Evolutionary conservation across 257 asterid species (phyloP), one percentile per base, ranked within the genome.

Genomic region (Echites panduratus): DNA sequence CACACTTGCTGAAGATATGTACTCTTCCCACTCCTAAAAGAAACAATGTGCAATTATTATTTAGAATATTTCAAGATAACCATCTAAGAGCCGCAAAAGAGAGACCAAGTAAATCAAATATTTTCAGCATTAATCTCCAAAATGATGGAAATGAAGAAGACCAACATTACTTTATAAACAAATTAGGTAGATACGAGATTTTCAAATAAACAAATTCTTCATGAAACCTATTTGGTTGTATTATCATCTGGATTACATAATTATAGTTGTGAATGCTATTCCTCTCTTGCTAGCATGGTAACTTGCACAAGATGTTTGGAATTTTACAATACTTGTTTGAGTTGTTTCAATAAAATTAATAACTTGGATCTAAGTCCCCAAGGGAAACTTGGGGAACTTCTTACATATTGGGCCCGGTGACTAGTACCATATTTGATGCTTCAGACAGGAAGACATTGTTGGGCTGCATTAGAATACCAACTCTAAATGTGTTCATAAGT

Each of bases 361-460:
- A 4, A 70, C 66, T 35, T 27, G 50, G 38, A 41, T 44, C 62
- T n/a, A 47, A n/a, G 58, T 64, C 56, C 38, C 49, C 24, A 52
- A 32, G 41, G 63, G 58, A 62, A 35, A 14, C 59, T 20, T 24
- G 44, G 9, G 29, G 44, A 53, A 48, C 64, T 66, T 70, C 97
- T 91, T 89, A 94, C 99, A 94, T 94, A 91, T 94, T 94, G 78
- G 99, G 99, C 74, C 99, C 99, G 26, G 88, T 88, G 79, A 94
- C 96, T 68, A 91, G 78, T 52, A 89, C 85, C 96, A 91, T 89
- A 80, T 91, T 91, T 80, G 99, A 92, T 79, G 97, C 97, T 82
- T 91, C 99, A 73, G 99, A 91, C 61, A 94, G 97, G 83, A 87
- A 91, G 68, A 91, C 89, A 73, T 87, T 88, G 86, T 94, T 94